Evolutionary conservation across 1,139 yeast species (phyloP), one percentile per base, ranked within the genome.

Genomic region (Sugiyamaella novakii): DNA sequence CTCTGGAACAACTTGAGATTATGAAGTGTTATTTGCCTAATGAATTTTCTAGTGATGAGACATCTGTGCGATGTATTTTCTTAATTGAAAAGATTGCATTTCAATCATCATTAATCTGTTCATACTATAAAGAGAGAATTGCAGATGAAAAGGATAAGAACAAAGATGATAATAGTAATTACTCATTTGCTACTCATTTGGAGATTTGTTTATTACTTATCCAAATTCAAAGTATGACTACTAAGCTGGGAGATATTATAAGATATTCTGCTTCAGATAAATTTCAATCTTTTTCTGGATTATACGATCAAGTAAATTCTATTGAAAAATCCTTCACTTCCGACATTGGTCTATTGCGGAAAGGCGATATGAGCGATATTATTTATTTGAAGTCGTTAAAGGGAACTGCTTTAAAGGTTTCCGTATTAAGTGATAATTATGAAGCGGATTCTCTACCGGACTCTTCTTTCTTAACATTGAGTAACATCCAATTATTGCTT

Each of bases 1-100:
- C 69, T 2, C 17, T 58, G 3, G 59, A 59, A 17, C 64, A 66
- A 24, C 55, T 68, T 27, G 58, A 59, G 11, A 65, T 68, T 24
- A 48, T 53, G 12, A 55, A 54, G 41, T 57, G 60, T 49, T 60
- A 63, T 43, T 46, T 62, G 10, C 58, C 61, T 12, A 56, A 53
- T 3, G 62, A 58, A 6, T 61, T 59, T 30, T 24, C 46, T 5
- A 41, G 30, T 1, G 63, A 62, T 35, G 61, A 58, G 30, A 38
- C 42, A 8, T 47, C 62, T 1, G 56, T 63, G 15, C 54, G 58
- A 21, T 33, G 40, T 18, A 18, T 42, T 2, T 33, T 42, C 10
- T 21, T 34, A 36, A 24, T 42, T 3, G 39, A 42, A 7, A 42
- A 27, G 28, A 21, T 25, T 3, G 33, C 4, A 8, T 42, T 42